phyloP scores from a whole-genome alignment of 169 alveolate genomes.

The Plasmodium vivax region DNA sequence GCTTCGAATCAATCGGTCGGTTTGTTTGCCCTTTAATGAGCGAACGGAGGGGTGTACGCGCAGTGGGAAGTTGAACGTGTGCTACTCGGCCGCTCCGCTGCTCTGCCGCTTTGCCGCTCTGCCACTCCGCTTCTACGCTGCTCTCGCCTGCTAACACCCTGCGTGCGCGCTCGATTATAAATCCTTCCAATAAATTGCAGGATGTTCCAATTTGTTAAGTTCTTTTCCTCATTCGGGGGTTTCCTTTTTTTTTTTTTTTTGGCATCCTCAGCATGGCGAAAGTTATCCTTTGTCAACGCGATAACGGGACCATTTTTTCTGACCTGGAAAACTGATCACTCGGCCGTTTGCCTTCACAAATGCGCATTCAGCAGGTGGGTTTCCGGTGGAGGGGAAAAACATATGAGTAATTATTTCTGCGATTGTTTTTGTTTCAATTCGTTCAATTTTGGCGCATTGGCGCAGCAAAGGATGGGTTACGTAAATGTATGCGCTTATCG shows the following conservation, averaged over 20 bases:
- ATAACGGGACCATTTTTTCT: neutral
- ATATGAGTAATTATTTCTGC: neutral
- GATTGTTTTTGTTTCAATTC: too few species aligned
- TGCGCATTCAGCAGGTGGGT: neutral
- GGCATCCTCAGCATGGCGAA: neutral
- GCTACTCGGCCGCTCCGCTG: too few species aligned
- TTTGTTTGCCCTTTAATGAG: neutral
- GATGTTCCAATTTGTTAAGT: neutral
- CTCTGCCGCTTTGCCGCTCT: too few species aligned
- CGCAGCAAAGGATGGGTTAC: too few species aligned
- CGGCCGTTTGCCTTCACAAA: neutral
- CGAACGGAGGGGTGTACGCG: neutral
- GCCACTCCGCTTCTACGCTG: neutral
- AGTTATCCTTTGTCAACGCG: neutral
- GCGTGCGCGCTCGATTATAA: neutral
- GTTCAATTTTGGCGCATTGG: too few species aligned
- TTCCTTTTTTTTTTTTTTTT: neutral
- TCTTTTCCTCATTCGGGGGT: neutral
- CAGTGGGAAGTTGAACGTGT: too few species aligned
- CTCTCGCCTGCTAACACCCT: neutral
- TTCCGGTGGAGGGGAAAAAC: neutral
- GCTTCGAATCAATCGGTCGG: neutral
- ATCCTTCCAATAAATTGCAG: neutral
- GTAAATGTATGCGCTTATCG: too few species aligned
- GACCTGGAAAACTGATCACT: neutral